Conservation (phyloP, 169 alveolate species). For the Cyclospora cayetanensis region DNA sequence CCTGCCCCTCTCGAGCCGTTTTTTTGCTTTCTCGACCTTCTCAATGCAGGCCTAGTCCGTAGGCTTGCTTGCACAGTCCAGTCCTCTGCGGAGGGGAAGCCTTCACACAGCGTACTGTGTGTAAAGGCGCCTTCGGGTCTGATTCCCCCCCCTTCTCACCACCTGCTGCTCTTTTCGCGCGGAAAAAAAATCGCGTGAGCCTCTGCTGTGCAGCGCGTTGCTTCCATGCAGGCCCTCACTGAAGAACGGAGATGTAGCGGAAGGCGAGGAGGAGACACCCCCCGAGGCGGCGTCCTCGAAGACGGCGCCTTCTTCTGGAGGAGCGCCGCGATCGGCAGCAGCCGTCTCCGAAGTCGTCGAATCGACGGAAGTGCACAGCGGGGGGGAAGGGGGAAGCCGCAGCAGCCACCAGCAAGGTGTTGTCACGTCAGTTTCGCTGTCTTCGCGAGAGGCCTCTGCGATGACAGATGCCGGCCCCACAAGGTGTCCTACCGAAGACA, state of each 20-base stretch:
- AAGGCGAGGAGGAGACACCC: too few relatives aligned
- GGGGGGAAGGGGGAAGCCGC: neutral
- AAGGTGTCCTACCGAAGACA: neutral
- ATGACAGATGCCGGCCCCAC: neutral
- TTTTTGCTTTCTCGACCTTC: too few relatives aligned
- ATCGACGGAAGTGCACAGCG: neutral
- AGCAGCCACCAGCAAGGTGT: neutral
- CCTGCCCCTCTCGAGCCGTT: too few relatives aligned
- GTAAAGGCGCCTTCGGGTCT: too few relatives aligned
- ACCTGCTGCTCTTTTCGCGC: neutral
- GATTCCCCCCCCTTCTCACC: too few relatives aligned
- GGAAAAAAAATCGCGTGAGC: neutral
- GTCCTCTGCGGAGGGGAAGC: too few relatives aligned
- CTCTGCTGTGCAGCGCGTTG: neutral
- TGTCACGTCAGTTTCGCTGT: neutral
- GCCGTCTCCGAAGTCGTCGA: too few relatives aligned
- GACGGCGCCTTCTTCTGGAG: neutral
- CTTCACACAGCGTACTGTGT: too few relatives aligned
- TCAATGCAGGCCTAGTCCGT: too few relatives aligned
- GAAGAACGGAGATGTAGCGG: neutral
- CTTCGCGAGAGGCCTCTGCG: conserved; percentile 4
- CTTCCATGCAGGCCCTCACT: neutral
- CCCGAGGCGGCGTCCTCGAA: neutral
- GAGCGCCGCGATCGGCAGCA: neutral
- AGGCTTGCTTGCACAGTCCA: too few relatives aligned